Evolutionary conservation across 768 basidiomycete species (phyloP).

Genomic region (Trametes gibbosa): DNA sequence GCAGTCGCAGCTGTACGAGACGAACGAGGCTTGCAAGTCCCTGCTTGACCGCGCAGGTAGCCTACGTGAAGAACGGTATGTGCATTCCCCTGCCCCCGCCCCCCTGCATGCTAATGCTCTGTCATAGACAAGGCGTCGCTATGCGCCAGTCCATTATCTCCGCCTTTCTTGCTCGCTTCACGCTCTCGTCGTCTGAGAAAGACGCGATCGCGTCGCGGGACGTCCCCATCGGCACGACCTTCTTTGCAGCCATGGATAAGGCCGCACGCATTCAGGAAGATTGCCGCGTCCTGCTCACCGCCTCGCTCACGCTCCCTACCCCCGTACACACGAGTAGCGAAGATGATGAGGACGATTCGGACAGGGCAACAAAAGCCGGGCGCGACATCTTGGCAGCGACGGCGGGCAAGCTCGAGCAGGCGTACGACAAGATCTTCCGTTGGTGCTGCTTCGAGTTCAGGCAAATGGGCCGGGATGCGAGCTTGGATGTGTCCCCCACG

Average conservation of each 20-base stretch:
- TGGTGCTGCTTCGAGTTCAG: constrained; percentile 87
- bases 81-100: not conserved
- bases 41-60: constrained; percentile 82
- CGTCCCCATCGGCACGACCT: constrained; percentile 64
- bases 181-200: constrained; percentile 69
- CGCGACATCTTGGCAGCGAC: constrained; percentile 88
- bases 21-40: constrained; percentile 73
- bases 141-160: constrained; percentile 70
- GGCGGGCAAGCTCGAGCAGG: constrained; percentile 79
- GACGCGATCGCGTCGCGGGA: constrained; percentile 77
- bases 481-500: constrained; percentile 61
- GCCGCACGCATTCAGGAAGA: constrained; percentile 80
- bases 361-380: constrained; percentile 39
- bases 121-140: constrained; percentile 61
- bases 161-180: constrained; percentile 83
- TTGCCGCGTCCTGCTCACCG: constrained; percentile 79
- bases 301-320: not conserved
- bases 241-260: constrained; percentile 88
- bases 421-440: constrained; percentile 84
- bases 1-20: constrained; percentile 69
- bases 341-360: constrained; percentile 5
- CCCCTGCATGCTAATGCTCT: not conserved
- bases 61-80: constrained; percentile 69
- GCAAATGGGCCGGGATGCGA: constrained; percentile 68
- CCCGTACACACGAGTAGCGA: not conserved